Evolutionary conservation across 1,284 basidiomycete genomes (phyloP), one percentile per base, ranked within the genome.

Genomic region (Lignosus rhinocerotis): DNA sequence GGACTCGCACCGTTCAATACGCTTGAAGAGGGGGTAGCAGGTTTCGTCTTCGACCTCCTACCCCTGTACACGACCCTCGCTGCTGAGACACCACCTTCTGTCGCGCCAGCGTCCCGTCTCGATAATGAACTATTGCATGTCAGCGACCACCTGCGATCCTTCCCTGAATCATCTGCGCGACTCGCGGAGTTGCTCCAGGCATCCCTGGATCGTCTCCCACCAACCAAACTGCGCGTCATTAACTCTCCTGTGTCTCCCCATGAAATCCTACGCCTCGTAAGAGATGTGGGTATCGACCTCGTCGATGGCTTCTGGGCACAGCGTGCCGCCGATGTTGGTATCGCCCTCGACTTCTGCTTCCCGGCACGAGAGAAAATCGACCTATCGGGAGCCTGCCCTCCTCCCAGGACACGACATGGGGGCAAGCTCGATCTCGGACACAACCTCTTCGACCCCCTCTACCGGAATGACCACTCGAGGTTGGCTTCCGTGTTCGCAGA

Each of bases 271-370:
- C 72, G 72, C 7, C 79, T 92, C 25, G 78, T 93, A 31, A 73
- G 75, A 2, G 77, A 83, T 46, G 77, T 87, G 4, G 92, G 92
- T 0, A 69, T 90, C 12, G 92, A 94, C 67, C 63, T 93, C 0
- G 87, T 93, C 60, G 90, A 92, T 65, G 80, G 82, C 0, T 76
- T 77, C 11, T 93, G 88, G 85, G 89, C 84, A 0, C 82, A 87
- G 64, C 70, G 78, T 11, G 82, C 84, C 1, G 87, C 87, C 6
- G 77, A 85, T 56, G 67, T 84, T 17, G 92, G 92, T 16, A 73
- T 93, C 30, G 88, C 86, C 0, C 74, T 94, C 3, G 90, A 93
- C 66, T 93, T 94, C 70, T 67, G 67, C 3, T 94, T 94, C 69
- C 90, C 91, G 0, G 78, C 75, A 0, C 70, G 2, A 74, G n/a